These are phyloP conservation scores for Acacia melanoxylon DNA, from an alignment of 306 rosid species.

Conservation along the genomic window DNA sequence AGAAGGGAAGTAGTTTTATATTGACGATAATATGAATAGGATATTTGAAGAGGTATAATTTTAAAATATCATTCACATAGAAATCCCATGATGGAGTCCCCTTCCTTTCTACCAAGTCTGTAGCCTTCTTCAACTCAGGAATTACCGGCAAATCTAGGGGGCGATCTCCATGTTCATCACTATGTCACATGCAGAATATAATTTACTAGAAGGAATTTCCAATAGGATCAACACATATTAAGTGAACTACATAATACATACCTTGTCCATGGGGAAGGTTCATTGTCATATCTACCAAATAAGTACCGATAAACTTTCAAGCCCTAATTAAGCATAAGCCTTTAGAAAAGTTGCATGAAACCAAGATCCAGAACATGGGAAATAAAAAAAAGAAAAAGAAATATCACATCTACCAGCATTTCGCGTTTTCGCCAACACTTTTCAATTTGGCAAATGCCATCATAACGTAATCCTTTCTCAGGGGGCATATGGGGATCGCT, in stretches of 20 bases:
- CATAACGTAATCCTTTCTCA: conserved; percentile 65
- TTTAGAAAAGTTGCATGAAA: conserved; percentile 22
- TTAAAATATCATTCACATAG: conserved; percentile 47
- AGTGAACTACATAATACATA: conserved; percentile 21
- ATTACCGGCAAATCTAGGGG: no score
- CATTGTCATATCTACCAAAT: conserved; percentile 74
- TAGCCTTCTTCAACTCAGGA: no score
- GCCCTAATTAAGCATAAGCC: conserved; percentile 47
- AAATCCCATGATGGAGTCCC: conserved; percentile 61
- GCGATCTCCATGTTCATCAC: conserved; percentile 15
- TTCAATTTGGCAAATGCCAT: conserved; percentile 76
- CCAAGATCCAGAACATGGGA: not conserved
- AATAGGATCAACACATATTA: not conserved
- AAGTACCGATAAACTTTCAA: conserved; percentile 66
- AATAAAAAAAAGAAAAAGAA: not conserved
- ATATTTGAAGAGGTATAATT: not conserved
- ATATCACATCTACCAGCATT: conserved; percentile 49
- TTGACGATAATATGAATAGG: not conserved
- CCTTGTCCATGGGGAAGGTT: conserved; percentile 83
- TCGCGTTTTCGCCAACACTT: conserved; percentile 81
- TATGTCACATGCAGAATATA: conserved; percentile 1
- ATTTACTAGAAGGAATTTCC: not conserved
- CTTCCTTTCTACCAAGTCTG: conserved; percentile 41
- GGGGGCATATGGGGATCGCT: conserved; percentile 74
- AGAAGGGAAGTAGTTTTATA: not conserved